Conservation (phyloP, 2,329 filamentous ascomycete species). For the Monosporascus sp. region DNA sequence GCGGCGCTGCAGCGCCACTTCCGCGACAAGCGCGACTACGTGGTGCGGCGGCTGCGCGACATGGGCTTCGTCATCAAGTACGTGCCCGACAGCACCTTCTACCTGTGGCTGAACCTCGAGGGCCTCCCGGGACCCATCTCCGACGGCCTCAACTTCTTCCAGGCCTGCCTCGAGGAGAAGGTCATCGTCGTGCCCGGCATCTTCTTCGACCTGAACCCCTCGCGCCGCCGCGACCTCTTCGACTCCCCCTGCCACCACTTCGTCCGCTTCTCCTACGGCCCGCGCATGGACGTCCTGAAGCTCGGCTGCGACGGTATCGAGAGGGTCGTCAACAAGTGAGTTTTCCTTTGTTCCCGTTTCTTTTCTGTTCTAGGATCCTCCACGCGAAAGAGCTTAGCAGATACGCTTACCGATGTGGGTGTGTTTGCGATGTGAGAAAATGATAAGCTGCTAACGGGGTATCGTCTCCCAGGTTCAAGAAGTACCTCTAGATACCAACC, state of each 20-base stretch:
- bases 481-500: no score
- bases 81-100: conserved; percentile 88
- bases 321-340: conserved; percentile 68
- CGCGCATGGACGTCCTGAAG: conserved; percentile 72
- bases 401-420: not conserved
- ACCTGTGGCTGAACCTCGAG: conserved; percentile 70
- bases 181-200: conserved; percentile 96
- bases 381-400: not conserved
- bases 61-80: conserved; percentile 87
- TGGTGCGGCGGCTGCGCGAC: conserved; percentile 68
- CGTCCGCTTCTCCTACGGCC: conserved; percentile 79
- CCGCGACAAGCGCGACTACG: conserved; percentile 86
- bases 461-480: no score
- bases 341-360: conserved; percentile 5
- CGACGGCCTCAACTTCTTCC: conserved; percentile 95
- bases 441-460: no score
- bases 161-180: conserved; percentile 87
- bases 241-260: conserved; percentile 94
- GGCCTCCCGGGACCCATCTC: conserved; percentile 74
- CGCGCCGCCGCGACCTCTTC: conserved; percentile 82
- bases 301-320: conserved; percentile 81
- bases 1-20: conserved; percentile 83
- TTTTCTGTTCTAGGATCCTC: not conserved
- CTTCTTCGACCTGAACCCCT: conserved; percentile 95
- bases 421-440: not conserved